These are phyloP conservation scores for Cyberlindnera amylophila DNA, from an alignment of 805 yeast genomes.

Conservation along the genomic window DNA sequence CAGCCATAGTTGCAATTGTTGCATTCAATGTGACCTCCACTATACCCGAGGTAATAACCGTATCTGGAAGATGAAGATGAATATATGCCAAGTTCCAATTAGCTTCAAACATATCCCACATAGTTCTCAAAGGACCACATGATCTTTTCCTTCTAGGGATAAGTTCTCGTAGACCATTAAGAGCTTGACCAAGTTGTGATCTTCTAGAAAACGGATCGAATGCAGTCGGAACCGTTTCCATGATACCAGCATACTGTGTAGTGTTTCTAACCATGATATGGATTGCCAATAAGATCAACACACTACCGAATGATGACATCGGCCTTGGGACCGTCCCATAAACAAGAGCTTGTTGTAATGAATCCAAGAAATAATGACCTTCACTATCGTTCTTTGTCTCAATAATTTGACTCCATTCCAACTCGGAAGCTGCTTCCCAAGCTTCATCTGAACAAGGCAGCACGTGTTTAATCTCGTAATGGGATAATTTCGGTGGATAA, in stretches of 20 bases:
- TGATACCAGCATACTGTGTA: background rate
- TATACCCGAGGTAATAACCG: constrained; percentile 1
- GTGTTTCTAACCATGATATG: constrained; percentile 1
- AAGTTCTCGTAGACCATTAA: background rate
- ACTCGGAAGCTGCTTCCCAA: background rate
- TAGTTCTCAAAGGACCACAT: constrained; percentile 1
- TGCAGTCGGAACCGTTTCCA: background rate
- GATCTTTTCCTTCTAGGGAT: background rate
- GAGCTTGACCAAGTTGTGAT: constrained; percentile 1
- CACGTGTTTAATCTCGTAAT: background rate
- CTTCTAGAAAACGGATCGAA: constrained; percentile 1
- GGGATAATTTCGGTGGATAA: constrained; percentile 1
- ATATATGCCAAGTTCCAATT: constrained; percentile 1
- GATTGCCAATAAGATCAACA: background rate
- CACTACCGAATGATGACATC: constrained; percentile 1
- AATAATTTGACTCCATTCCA: background rate
- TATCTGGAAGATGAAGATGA: constrained; percentile 1
- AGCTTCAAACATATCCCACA: constrained; percentile 1
- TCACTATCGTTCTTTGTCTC: background rate
- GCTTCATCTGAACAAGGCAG: background rate
- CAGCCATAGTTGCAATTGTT: constrained; percentile 1
- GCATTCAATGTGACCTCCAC: constrained; percentile 1
- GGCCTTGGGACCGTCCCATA: constrained; percentile 1
- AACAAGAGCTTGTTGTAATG: constrained; percentile 1
- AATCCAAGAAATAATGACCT: background rate